Percentiles rank a stretch among this genome's conserved stretches.
Conservation (phyloP, 2,329 filamentous ascomycete genomes). For the Epichloe amarillans region DNA sequence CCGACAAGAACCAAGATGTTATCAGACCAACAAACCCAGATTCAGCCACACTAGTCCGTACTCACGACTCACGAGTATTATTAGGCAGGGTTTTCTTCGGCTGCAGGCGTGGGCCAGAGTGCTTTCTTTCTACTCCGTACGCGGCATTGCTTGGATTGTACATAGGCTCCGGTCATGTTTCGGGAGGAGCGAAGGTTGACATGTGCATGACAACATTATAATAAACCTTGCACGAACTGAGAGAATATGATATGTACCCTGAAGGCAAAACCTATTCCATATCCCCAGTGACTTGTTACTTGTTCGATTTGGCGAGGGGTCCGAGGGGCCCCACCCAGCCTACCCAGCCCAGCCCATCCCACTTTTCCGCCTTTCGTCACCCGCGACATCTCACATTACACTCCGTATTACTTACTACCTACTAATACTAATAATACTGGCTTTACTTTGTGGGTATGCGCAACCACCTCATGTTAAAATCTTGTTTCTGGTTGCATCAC, state of each 20-base stretch:
- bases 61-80: no score
- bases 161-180: no score
- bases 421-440: no score
- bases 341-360: not conserved
- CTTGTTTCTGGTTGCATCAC: not conserved
- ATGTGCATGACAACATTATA: no score
- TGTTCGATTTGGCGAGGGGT: not conserved
- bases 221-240: no score
- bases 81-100: slow-evolving; percentile 10
- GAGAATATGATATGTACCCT: no score
- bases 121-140: not conserved
- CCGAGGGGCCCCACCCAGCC: not conserved
- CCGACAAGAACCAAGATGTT: not conserved
- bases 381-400: not conserved
- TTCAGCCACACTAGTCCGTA: not conserved
- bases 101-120: not conserved
- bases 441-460: not conserved
- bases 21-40: not conserved
- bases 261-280: no score
- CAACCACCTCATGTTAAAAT: not conserved
- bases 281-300: no score
- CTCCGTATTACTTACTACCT: not conserved
- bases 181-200: no score
- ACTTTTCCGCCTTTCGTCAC: not conserved
- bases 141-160: no score